These are phyloP conservation scores for Fusarium sp. DNA, from an alignment of 2,329 filamentous ascomycete species.

Conservation along the genomic window DNA sequence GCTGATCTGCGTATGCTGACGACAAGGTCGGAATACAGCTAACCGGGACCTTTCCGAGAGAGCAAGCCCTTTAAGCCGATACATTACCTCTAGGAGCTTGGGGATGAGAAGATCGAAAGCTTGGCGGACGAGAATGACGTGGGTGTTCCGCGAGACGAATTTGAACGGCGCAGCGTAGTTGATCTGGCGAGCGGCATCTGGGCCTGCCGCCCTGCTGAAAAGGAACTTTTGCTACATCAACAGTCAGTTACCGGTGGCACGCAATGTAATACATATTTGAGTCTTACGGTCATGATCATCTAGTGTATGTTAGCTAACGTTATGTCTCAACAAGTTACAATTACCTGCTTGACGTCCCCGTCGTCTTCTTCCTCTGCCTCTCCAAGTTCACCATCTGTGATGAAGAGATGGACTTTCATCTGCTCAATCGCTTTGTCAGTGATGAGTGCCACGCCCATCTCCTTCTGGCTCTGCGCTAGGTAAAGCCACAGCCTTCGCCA, in stretches of 20 bases:
- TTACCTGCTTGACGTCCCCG: neutral
- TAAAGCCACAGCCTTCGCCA: constrained; percentile 27
- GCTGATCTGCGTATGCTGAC: neutral
- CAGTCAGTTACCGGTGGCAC: neutral
- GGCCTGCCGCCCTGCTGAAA: neutral
- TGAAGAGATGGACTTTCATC: constrained; percentile 8
- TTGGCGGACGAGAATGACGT: neutral
- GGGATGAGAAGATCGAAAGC: neutral
- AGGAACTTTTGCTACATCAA: neutral
- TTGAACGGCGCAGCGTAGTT: neutral
- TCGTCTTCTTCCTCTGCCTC: neutral
- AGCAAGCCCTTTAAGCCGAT: neutral
- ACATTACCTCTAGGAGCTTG: neutral
- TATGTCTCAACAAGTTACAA: neutral
- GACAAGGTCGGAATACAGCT: neutral
- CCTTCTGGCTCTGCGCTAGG: constrained; percentile 17
- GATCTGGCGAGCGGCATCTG: neutral
- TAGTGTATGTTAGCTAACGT: neutral
- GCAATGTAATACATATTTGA: fast-evolving
- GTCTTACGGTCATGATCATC: neutral
- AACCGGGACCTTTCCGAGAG: neutral
- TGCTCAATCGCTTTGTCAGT: constrained; percentile 13
- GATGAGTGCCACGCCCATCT: constrained; percentile 17
- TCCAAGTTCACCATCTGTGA: neutral
- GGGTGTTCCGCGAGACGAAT: neutral